A percentile compares a stretch with the other conserved stretches of the same genome.
These are phyloP conservation scores for Apostasia shenzhenica DNA, from an alignment of 106 monocot genomes.

Conservation along the genomic window DNA sequence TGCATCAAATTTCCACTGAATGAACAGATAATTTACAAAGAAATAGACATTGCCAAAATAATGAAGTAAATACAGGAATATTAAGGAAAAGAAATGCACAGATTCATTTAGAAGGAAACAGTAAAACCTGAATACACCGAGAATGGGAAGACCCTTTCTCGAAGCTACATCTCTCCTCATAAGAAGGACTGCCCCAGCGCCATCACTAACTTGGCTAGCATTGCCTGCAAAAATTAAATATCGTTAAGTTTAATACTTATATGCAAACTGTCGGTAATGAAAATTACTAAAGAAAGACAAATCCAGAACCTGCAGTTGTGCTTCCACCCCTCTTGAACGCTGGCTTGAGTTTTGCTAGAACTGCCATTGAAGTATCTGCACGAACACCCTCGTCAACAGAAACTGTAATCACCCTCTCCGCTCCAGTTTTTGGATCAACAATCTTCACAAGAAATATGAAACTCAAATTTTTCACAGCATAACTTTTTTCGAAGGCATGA, in stretches of 20 bases:
- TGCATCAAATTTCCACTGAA: too few relatives aligned
- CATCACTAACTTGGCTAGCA: constrained; percentile 87
- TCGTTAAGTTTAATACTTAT: constrained; percentile 2
- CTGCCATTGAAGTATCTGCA: constrained; percentile 44
- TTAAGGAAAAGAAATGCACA: neutral
- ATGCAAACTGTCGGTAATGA: neutral
- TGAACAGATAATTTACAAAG: too few relatives aligned
- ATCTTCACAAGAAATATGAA: constrained; percentile 32
- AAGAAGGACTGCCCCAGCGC: constrained; percentile 87
- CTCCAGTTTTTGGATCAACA: constrained; percentile 72
- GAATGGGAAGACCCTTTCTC: constrained; percentile 73
- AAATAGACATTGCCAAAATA: too few relatives aligned
- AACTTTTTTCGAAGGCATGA: too few relatives aligned
- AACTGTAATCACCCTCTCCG: constrained; percentile 44
- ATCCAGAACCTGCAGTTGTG: constrained; percentile 69
- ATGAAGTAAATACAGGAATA: too few relatives aligned
- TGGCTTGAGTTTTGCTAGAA: constrained; percentile 73
- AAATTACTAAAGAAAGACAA: constrained; percentile 1
- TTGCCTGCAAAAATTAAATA: constrained; percentile 37
- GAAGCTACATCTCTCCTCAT: constrained; percentile 71
- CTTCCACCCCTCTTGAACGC: constrained; percentile 74
- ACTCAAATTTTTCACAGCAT: neutral
- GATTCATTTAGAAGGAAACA: neutral
- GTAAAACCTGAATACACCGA: constrained; percentile 71
- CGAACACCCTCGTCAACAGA: constrained; percentile 76